Evolutionary conservation across 2,329 filamentous ascomycete species (phyloP).

Genomic region (Alternaria novae-zelandiae): DNA sequence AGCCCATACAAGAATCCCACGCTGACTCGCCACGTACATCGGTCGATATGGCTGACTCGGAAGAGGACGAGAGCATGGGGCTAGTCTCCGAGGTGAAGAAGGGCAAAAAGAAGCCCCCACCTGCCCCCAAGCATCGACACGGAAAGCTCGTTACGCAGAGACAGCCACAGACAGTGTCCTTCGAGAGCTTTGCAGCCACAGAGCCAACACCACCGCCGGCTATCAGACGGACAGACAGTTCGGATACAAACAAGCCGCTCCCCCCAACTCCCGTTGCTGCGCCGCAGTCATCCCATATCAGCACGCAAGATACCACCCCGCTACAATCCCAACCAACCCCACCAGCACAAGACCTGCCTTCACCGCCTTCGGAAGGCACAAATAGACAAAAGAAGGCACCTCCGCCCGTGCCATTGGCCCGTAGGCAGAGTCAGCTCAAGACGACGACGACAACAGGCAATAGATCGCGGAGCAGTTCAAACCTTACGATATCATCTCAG

Average conservation of each 20-base stretch:
- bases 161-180: slow-evolving; percentile 49
- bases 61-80: slow-evolving; percentile 54
- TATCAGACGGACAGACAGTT: slow-evolving; percentile 41
- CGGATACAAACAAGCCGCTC: slow-evolving; percentile 68
- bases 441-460: slow-evolving; percentile 29
- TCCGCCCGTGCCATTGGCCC: slow-evolving; percentile 44
- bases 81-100: slow-evolving; percentile 45
- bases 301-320: slow-evolving; percentile 28
- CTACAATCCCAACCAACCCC: slow-evolving; percentile 19
- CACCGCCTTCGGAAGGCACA: slow-evolving; percentile 27
- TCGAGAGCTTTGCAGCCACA: slow-evolving; percentile 39
- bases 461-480: slow-evolving; percentile 46
- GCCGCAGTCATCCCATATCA: slow-evolving; percentile 24
- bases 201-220: slow-evolving; percentile 30
- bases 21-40: slow-evolving; percentile 64
- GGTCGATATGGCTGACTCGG: slow-evolving; percentile 62
- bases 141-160: slow-evolving; percentile 71
- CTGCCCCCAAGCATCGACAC: slow-evolving; percentile 72
- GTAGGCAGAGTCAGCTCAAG: slow-evolving; percentile 46
- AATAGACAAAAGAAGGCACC: slow-evolving; percentile 40
- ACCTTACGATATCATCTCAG: slow-evolving; percentile 45
- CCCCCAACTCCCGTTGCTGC: slow-evolving; percentile 58
- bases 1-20: slow-evolving; percentile 53
- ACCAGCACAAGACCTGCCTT: slow-evolving; percentile 18
- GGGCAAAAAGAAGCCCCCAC: slow-evolving; percentile 73